These are phyloP conservation scores for Scheffersomyces spartinae DNA, from an alignment of 805 yeast genomes.

Conservation along the genomic window DNA sequence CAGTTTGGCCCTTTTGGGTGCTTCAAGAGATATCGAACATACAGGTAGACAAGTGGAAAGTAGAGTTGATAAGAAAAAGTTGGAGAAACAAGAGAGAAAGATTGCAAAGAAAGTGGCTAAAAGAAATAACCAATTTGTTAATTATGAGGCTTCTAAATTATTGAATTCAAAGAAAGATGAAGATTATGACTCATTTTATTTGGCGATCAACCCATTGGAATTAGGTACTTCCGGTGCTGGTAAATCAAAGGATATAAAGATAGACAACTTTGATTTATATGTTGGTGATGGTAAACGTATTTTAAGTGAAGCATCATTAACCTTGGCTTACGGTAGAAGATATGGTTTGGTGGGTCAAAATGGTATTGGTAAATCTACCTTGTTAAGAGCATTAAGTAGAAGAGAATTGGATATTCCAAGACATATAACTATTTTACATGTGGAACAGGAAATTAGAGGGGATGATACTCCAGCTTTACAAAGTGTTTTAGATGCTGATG, in stretches of 20 bases:
- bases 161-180: conserved; percentile 51
- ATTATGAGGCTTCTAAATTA: conserved; percentile 90
- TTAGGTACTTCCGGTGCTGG: conserved; percentile 74
- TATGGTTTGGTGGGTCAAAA: conserved; percentile 98
- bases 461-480: conserved; percentile 87
- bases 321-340: conserved; percentile 84
- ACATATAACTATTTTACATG: conserved; percentile 91
- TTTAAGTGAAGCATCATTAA: conserved; percentile 74
- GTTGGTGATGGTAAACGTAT: conserved; percentile 96
- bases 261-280: conserved; percentile 86
- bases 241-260: conserved; percentile 90
- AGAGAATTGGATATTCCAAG: conserved; percentile 92
- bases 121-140: conserved; percentile 68
- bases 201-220: conserved; percentile 91
- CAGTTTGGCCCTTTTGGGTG: conserved; percentile 66
- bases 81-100: conserved; percentile 94
- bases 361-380: conserved; percentile 98
- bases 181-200: conserved; percentile 89
- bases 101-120: conserved; percentile 96
- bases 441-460: conserved; percentile 94
- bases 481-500: conserved; percentile 98
- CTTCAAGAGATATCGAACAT: conserved; percentile 78
- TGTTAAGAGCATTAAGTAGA: conserved; percentile 80
- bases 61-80: conserved; percentile 90
- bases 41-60: conserved; percentile 87